A percentile compares a stretch with the other conserved stretches of the same genome.
These are phyloP conservation scores for Saccharomycopsis vini DNA, from an alignment of 805 yeast species.

Conservation along the genomic window DNA sequence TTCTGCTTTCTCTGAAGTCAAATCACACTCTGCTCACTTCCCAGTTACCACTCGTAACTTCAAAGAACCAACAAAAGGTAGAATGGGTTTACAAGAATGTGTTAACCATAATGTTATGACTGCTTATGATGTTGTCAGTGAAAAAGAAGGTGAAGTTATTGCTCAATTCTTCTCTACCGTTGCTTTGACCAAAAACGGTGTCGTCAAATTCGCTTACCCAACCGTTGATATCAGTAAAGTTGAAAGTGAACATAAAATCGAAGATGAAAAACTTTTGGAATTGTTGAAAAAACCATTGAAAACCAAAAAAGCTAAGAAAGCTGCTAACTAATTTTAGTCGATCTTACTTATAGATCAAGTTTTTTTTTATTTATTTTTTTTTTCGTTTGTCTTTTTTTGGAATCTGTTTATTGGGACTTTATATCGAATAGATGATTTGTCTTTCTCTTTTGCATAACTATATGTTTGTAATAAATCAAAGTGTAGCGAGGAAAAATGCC, in stretches of 20 bases:
- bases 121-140: conserved; percentile 61
- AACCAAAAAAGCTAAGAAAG: conserved; percentile 15
- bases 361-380: no score
- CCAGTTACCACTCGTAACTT: conserved; percentile 61
- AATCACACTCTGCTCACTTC: conserved; percentile 55
- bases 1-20: conserved; percentile 55
- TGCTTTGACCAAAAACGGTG: conserved; percentile 65
- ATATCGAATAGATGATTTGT: no score
- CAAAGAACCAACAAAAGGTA: conserved; percentile 60
- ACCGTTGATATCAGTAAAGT: conserved; percentile 39
- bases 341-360: not conserved
- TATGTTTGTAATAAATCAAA: not conserved
- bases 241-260: conserved; percentile 47
- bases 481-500: no score
- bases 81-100: conserved; percentile 70
- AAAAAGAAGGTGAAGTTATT: conserved; percentile 55
- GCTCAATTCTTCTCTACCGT: conserved; percentile 71
- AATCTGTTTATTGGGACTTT: no score
- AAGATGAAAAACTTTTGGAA: conserved; percentile 35
- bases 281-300: conserved; percentile 19
- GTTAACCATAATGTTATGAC: conserved; percentile 54
- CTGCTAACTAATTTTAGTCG: conserved; percentile 3
- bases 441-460: not conserved
- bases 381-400: no score
- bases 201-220: conserved; percentile 54